Percentiles rank a stretch among this genome's conserved stretches.
These are phyloP conservation scores for Selaginella tamariscina DNA, from an alignment of 75 land plant species.

Conservation along the genomic window DNA sequence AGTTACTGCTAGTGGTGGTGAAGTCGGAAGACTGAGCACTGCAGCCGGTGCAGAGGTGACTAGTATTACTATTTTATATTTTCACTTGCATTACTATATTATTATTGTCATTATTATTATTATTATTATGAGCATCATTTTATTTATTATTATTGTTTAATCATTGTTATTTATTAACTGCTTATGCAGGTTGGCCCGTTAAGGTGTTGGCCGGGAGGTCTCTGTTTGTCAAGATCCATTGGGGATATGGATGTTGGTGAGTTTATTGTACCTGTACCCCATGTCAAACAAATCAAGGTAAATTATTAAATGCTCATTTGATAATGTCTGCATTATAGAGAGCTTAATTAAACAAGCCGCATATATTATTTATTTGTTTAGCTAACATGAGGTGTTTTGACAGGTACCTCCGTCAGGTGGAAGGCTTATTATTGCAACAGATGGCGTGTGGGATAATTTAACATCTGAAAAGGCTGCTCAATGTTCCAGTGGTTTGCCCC, in stretches of 20 bases:
- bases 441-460: constrained; percentile 98
- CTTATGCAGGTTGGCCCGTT: constrained; percentile 72
- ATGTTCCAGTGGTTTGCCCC: constrained; percentile 68
- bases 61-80: not conserved
- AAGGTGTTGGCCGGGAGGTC: constrained; percentile 87
- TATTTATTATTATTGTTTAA: no score
- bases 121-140: no score
- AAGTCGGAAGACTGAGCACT: constrained; percentile 84
- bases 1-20: constrained; percentile 87
- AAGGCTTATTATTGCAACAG: constrained; percentile 79
- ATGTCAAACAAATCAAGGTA: constrained; percentile 94
- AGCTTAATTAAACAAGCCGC: no score
- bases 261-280: constrained; percentile 76
- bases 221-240: constrained; percentile 83
- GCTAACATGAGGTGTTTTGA: not conserved
- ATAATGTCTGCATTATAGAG: no score
- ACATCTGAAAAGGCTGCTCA: constrained; percentile 48
- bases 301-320: no score
- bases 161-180: no score
- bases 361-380: not conserved
- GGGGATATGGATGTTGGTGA: constrained; percentile 93
- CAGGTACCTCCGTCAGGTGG: constrained; percentile 80
- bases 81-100: not conserved
- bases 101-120: no score
- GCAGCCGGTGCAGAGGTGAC: constrained; percentile 80